Evolutionary conservation across 306 rosid species (phyloP), one percentile per base, ranked within the genome.

Genomic region (Trifolium pratense): DNA sequence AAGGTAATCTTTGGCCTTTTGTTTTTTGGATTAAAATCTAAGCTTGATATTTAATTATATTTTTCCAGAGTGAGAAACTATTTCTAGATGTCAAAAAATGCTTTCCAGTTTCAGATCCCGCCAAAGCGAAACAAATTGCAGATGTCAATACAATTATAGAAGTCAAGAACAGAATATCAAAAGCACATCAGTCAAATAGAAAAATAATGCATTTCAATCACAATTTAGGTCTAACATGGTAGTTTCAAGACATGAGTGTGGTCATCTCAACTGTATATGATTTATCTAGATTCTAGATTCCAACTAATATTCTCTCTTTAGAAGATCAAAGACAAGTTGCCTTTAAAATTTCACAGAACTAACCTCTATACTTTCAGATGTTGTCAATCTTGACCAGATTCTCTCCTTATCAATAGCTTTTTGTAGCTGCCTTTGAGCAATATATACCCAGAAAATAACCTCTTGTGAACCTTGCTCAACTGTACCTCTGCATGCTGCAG

Each of bases 321-420:
- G 65, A 76, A 67, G 53, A 34, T 26, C 51, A 78, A 80, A 83
- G 68, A 74, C 76, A 69, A 64, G 68, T 46, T 62, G 68, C 42
- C 73, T 73, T 21, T 39, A 62, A 62, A 71, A 70, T 51, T 65
- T 59, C 68, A 55, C 61, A 63, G 58, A 70, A 77, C 91, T 74
- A 39, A 91, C 98, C 98, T 91, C 98, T 49, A 93, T 94, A 78
- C 97, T 91, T 91, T 94, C 99, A 51, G 96, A 89, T 69, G 99
- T 91, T 75, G 97, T 94, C 52, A 94, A 79, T 74, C 96, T 85
- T 32, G 97, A 91, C 99, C 99, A 94, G 72, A 94, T 94, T 86
- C 81, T 91, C 85, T 94, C 99, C 79, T 96, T 94, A 57, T 91
- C 91, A 73, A 94, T 85, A 70, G 92, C 96, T 77, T 71, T 88